These are phyloP conservation scores for Salinomyces thailandicus DNA, from an alignment of 2,329 filamentous ascomycete genomes.

Conservation along the genomic window DNA sequence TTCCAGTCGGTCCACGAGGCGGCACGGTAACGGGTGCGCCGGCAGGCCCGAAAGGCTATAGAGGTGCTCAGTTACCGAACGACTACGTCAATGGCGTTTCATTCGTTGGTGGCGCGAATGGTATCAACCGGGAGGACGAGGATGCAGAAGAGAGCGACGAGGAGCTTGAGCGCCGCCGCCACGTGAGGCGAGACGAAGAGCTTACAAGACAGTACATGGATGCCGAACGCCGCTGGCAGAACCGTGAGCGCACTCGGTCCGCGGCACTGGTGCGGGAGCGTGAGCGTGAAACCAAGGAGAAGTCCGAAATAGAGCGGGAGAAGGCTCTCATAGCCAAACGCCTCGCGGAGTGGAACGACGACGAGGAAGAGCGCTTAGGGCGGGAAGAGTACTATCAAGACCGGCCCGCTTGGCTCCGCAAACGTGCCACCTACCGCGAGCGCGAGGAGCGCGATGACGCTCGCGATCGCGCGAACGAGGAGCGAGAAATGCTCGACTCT, in stretches of 20 bases:
- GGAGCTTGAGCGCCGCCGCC: slow-evolving; percentile 65
- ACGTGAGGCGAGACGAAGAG: slow-evolving; percentile 62
- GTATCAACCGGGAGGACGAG: slow-evolving; percentile 63
- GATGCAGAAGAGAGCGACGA: slow-evolving; percentile 80
- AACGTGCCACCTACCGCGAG: slow-evolving; percentile 60
- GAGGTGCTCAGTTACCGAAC: slow-evolving; percentile 52
- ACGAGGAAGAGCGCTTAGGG: slow-evolving; percentile 64
- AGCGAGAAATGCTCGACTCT: slow-evolving; percentile 53
- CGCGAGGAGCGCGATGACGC: slow-evolving; percentile 71
- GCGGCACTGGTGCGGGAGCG: slow-evolving; percentile 78
- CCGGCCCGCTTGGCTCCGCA: slow-evolving; percentile 72
- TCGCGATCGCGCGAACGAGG: slow-evolving; percentile 68
- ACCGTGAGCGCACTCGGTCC: slow-evolving; percentile 72
- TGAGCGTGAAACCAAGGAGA: slow-evolving; percentile 67
- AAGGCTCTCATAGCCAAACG: slow-evolving; percentile 60
- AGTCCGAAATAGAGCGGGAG: slow-evolving; percentile 51
- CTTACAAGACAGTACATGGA: slow-evolving; percentile 72
- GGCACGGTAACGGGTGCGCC: slow-evolving; percentile 61
- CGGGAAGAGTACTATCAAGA: slow-evolving; percentile 88
- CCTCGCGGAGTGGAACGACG: slow-evolving; percentile 78
- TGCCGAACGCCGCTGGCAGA: slow-evolving; percentile 81
- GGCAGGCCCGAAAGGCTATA: slow-evolving; percentile 53
- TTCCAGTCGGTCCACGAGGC: slow-evolving; percentile 63
- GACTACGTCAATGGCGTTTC: slow-evolving; percentile 67
- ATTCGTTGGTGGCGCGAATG: slow-evolving; percentile 65